Conservation (phyloP, 176 grass and related monocot genomes). For the Oryza brachyantha region DNA sequence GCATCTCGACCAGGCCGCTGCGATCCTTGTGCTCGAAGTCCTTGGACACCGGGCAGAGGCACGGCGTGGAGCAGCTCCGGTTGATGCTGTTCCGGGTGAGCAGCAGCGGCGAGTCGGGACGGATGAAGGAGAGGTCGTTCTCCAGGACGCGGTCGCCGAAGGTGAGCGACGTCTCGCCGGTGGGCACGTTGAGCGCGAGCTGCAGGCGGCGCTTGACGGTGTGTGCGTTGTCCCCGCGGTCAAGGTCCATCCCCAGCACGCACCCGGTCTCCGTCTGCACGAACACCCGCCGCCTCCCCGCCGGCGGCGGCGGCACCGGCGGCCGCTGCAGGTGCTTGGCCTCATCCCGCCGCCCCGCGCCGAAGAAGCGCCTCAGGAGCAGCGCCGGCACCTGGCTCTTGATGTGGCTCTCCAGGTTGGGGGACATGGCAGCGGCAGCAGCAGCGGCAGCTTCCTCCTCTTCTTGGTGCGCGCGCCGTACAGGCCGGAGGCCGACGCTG, state of each 20-base stretch:
- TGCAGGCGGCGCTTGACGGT: slow-evolving; percentile 74
- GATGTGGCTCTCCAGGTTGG: slow-evolving; percentile 50
- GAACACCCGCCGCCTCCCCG: slow-evolving; percentile 67
- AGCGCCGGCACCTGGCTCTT: slow-evolving; percentile 62
- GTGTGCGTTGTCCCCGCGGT: slow-evolving; percentile 69
- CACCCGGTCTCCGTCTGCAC: slow-evolving; percentile 84
- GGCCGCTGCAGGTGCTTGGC: slow-evolving; percentile 29
- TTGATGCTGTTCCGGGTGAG: slow-evolving; percentile 74
- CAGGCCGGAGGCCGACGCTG: slow-evolving; percentile 46
- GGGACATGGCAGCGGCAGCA: slow-evolving; percentile 46
- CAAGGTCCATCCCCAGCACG: slow-evolving; percentile 74
- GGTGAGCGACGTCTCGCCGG: slow-evolving; percentile 63
- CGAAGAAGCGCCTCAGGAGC: slow-evolving; percentile 46
- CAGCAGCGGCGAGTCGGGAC: slow-evolving; percentile 57
- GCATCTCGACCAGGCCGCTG: slow-evolving; percentile 52
- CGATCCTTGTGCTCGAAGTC: slow-evolving; percentile 57
- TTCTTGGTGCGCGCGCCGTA: slow-evolving; percentile 63
- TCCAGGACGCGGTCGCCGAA: slow-evolving; percentile 76
- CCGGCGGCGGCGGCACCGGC: slow-evolving; percentile 23
- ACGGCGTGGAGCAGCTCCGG: slow-evolving; percentile 80
- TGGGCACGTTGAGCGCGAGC: slow-evolving; percentile 77
- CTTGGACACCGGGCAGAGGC: slow-evolving; percentile 58
- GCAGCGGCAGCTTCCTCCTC: slow-evolving; percentile 44
- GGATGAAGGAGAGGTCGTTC: slow-evolving; percentile 63
- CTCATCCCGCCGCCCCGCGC: slow-evolving; percentile 37